Base-by-base conservation (phyloP, 352 stramenopile species). In the Blastocystis sp. region DNA sequence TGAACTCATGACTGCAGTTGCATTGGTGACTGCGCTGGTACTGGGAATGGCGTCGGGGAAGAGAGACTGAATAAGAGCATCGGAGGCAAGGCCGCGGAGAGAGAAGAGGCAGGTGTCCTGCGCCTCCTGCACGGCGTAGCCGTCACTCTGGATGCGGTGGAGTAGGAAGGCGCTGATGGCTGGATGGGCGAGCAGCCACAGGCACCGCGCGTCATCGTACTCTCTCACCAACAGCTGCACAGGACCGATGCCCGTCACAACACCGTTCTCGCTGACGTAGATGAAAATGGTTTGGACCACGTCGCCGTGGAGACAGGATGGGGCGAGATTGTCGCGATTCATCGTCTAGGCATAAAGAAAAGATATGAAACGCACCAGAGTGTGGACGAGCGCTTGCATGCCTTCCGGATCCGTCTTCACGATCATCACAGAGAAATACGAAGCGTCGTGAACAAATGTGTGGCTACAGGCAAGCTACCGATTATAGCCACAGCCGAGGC, bases 281-380 rank as follows among this genome's bases (percentile, higher is more conserved):
- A 81, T 19, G 23, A 23, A 23, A 48, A 81, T 1, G 7, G 45
- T 41, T 23, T 38, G 48, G 17, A 65, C 28, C 2, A 21, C 28
- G 28, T 66, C 23, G 28, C 41, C 28, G 17, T 19, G 14, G 2
- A 81, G 4, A 41, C 7, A 45, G 3, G 11, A 21, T n/a, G 21
- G 2, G 45, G 34, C 23, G 43, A 43, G 4, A 19, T n/a, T 43
- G 48, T 38, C 7, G 7, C 48, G 40, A 4, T 41, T 71, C 64
- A 71, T 5, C 40, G 48, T 81, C 71, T 81, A 65, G 28, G 11
- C 5, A 38, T 81, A 9, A 81, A 60, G 43, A 81, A 43, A 48
- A 19, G 7, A 34, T 4, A 77, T n/a, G 17, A 17, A 38, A n/a
- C 48, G 45, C n/a, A 81, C 71, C 19, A 65, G 3, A 9, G 28